Evolutionary conservation across 805 yeast genomes (phyloP), one percentile per base, ranked within the genome.

Genomic region (Cyberlindnera mycetangii): DNA sequence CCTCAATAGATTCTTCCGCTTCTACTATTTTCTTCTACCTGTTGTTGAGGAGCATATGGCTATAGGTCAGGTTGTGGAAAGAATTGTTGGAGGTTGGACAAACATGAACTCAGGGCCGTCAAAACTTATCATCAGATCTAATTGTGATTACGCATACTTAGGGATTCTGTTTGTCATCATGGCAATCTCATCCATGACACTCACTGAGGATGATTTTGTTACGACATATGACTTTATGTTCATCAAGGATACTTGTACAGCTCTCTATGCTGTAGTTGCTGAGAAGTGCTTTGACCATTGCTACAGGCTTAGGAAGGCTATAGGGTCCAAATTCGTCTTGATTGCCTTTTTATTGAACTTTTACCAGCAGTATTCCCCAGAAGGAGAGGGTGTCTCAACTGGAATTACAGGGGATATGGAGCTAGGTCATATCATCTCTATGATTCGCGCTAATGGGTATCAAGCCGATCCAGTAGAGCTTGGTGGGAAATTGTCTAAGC

Each of bases 311-410:
- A 60, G 76, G 44, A 63, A 70, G 42, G 64, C 76, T 17, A 72
- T 75, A 30, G 17, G 47, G 11, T 49, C 79, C 30, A 66, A 70
- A 2, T 67, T 79, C 6, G 60, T 80, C 45, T 84, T 79, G 56
- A 68, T 79, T 44, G 70, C 76, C 8, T 44, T 78, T 25, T 62
- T 71, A 44, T 61, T 75, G 54, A 69, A 75, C 48, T 60, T 73
- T 22, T 81, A 79, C 58, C 74, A 64, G 47, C 65, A 59, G 22
- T 63, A 57, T 41, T 72, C 79, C 0, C 81, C 79, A 0, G 82
- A 77, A 52, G 77, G 75, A 53, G 83, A 83, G 27, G 79, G 77
- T 52, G 71, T 74, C 1, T 65, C 68, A 3, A 81, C 73, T 44
- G 72, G 70, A 28, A 75, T 76, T 7, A 75, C 70, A 39, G 62